Conservation (phyloP, 192 early-diverging fungal species). For the Mortierella claussenii region DNA sequence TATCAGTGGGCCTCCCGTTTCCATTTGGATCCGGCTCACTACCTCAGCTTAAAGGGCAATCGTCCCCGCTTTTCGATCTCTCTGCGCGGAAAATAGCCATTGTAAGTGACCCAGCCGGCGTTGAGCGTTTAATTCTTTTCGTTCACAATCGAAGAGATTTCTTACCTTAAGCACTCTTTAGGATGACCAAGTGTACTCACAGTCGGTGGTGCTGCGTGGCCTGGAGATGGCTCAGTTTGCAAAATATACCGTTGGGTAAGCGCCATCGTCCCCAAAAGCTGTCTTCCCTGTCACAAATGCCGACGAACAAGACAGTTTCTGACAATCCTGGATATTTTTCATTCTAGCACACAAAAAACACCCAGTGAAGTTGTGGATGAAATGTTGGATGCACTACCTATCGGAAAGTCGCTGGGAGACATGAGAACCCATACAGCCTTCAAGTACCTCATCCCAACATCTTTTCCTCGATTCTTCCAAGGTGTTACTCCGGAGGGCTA, state of each 20-base stretch:
- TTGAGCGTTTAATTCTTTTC: too few species aligned
- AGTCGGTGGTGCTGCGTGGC: slow-evolving; percentile 42
- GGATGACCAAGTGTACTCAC: slow-evolving; percentile 45
- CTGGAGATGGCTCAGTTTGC: slow-evolving; percentile 32
- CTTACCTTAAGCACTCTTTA: not conserved
- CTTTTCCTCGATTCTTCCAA: slow-evolving; percentile 53
- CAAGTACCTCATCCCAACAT: slow-evolving; percentile 53
- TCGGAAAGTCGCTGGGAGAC: slow-evolving; percentile 44
- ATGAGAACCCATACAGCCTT: slow-evolving; percentile 20
- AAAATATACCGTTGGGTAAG: slow-evolving; percentile 36
- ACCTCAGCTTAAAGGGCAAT: slow-evolving; percentile 20
- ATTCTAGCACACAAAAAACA: slow-evolving; percentile 24
- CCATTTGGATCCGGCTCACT: slow-evolving; percentile 33
- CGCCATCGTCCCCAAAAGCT: too few species aligned
- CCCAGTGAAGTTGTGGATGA: slow-evolving; percentile 38
- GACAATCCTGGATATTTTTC: not conserved
- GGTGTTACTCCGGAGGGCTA: slow-evolving; percentile 44
- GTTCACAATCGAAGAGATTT: not conserved
- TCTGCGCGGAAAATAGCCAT: slow-evolving; percentile 11
- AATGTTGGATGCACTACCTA: slow-evolving; percentile 29
- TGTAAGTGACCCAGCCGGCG: slow-evolving; percentile 3
- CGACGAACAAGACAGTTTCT: too few species aligned
- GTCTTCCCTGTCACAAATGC: too few species aligned
- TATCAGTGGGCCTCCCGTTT: slow-evolving; percentile 52
- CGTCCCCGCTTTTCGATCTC: slow-evolving; percentile 27